Evolutionary conservation across 345 rosid species (phyloP).

Genomic region (Heritiera fomes): DNA sequence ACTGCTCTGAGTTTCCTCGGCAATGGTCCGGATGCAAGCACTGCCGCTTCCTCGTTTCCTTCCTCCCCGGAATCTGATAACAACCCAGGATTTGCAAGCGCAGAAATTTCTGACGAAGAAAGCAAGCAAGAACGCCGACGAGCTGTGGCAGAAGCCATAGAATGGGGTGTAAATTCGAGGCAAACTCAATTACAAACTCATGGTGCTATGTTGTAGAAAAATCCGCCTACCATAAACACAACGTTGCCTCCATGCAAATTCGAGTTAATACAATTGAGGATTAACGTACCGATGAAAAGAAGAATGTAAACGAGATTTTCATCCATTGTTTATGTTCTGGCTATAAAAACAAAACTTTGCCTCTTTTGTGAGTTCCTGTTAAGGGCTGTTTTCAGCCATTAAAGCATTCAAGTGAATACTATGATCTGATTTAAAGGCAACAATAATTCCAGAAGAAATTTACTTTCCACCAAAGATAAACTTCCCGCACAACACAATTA

Average conservation of each 20-base stretch:
- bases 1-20: constrained; percentile 73
- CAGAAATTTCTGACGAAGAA: constrained; percentile 15
- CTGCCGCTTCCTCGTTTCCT: neutral
- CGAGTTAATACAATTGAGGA: neutral
- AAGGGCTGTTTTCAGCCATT: too few species aligned
- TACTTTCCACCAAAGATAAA: too few species aligned
- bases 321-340: neutral
- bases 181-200: constrained; percentile 24
- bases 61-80: constrained; percentile 12
- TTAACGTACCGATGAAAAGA: neutral
- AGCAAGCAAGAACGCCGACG: constrained; percentile 40
- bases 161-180: constrained; percentile 51
- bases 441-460: too few species aligned
- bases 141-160: constrained; percentile 68
- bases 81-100: neutral
- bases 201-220: constrained; percentile 14
- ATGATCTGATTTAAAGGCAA: too few species aligned
- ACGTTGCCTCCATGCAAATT: neutral
- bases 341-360: too few species aligned
- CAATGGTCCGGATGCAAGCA: constrained; percentile 24
- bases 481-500: constrained; percentile 15
- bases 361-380: too few species aligned
- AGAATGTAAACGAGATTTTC: neutral
- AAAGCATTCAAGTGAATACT: too few species aligned
- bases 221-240: neutral